These are phyloP conservation scores for Arthrobotrys sphaeroides DNA, from an alignment of 2,329 filamentous ascomycete genomes.

Conservation along the genomic window DNA sequence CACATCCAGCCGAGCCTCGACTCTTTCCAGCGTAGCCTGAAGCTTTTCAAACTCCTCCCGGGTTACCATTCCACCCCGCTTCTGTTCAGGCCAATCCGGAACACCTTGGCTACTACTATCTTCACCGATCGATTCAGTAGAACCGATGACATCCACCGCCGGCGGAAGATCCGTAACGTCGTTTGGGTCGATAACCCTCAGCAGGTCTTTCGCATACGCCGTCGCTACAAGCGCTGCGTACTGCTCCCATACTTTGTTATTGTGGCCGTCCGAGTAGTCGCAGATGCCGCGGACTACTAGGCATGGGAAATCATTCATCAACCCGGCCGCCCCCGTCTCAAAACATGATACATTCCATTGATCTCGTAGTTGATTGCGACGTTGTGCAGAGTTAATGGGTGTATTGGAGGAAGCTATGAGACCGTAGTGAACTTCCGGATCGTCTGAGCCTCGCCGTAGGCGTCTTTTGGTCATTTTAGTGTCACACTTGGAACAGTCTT, in stretches of 20 bases:
- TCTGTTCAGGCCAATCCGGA: too few species aligned
- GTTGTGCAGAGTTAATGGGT: not conserved
- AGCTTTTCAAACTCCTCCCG: too few species aligned
- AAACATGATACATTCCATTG: not conserved
- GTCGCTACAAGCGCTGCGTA: not conserved
- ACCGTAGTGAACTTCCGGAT: not conserved
- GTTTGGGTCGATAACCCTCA: not conserved
- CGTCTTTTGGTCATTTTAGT: not conserved
- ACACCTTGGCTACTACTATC: too few species aligned
- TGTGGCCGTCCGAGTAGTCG: not conserved
- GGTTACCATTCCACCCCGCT: too few species aligned
- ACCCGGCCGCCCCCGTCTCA: not conserved
- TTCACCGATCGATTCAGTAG: too few species aligned
- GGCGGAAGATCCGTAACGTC: not conserved
- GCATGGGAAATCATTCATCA: not conserved
- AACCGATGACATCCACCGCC: not conserved
- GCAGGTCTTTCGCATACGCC: not conserved
- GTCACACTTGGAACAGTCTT: not conserved
- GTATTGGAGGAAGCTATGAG: not conserved
- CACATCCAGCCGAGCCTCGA: too few species aligned
- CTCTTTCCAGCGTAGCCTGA: too few species aligned
- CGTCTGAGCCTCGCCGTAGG: not conserved
- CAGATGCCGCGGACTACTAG: not conserved
- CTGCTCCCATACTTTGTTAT: not conserved
- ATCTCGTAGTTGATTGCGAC: not conserved